Evolutionary conservation across 495 filamentous ascomycete genomes (phyloP), one percentile per base, ranked within the genome.

Genomic region (Hyaloscypha variabilis): DNA sequence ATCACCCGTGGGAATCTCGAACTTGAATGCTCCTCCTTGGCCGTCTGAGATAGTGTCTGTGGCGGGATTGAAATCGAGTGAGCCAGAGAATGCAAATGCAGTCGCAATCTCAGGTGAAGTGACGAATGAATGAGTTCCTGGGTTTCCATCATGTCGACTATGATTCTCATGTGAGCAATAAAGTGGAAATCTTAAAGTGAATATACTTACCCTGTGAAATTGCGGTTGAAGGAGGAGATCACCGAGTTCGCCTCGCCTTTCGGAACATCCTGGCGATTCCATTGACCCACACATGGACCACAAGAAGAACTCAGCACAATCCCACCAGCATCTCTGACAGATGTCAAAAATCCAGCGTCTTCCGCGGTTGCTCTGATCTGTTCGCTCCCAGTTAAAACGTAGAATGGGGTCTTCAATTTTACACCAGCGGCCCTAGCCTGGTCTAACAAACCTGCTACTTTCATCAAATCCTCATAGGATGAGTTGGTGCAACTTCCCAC

Each of bases 401-500:
- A 90, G 83, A 97, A 97, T 72, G 89, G 81, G 71, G 91, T 83
- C 85, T 96, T 95, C 70, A 93, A 84, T 83, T 96, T 97, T 72
- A 97, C 64, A 69, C 94, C 94, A 75, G 97, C 93, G 79, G 92
- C 78, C 63, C 96, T 84, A 68, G 94, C 94, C 75, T 98, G 91
- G 60, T 87, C 90, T 58, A 92, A 93, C 75, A 98, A 96, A 50
- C 91, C 90, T 57, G 94, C 93, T 71, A 87, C 90, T 68, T 93
- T 91, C 70, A 87, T 90, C 94, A 98, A 97, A 73, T 98, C 94
- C 83, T 98, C 94, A 77, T 97, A 98, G 31, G 93, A 97, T 54
- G 92, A 96, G 86, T 98, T 98, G 69, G 94, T 98, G 90, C 94
- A 98, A 74, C 93, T 97, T 62, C 94, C 94, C 73, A 98, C 92